Conservation (phyloP, 805 yeast species). For the Wickerhamomyces chambardii region DNA sequence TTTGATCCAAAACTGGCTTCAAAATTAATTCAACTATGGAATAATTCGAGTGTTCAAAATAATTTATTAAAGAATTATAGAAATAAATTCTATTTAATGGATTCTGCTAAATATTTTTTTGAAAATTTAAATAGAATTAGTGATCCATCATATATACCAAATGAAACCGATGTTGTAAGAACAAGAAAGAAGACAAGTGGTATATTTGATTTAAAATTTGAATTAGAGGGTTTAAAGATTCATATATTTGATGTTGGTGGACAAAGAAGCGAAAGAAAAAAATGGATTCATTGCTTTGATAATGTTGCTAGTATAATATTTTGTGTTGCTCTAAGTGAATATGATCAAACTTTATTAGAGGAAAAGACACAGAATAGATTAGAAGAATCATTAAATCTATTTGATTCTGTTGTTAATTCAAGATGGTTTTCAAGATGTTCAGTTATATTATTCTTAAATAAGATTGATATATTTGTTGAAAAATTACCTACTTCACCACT, state of each 20-base stretch:
- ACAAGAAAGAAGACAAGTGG: conserved; percentile 93
- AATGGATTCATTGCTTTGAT: conserved; percentile 97
- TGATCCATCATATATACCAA: conserved; percentile 55
- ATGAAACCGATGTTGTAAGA: conserved; percentile 68
- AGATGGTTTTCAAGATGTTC: conserved; percentile 90
- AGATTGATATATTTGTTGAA: conserved; percentile 84
- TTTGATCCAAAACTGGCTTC: conserved; percentile 41
- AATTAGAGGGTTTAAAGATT: conserved; percentile 57
- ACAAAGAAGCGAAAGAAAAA: conserved; percentile 89
- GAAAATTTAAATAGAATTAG: conserved; percentile 57
- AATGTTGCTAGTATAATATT: conserved; percentile 84
- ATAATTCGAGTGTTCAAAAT: conserved; percentile 47
- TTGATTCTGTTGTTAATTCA: conserved; percentile 86
- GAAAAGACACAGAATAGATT: conserved; percentile 68
- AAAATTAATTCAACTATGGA: conserved; percentile 44
- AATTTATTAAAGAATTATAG: conserved; percentile 49
- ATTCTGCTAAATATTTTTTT: conserved; percentile 75
- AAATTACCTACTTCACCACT: conserved; percentile 76
- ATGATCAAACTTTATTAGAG: conserved; percentile 79
- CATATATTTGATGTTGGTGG: conserved; percentile 89
- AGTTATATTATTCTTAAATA: conserved; percentile 78
- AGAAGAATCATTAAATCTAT: conserved; percentile 74
- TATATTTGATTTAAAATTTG: conserved; percentile 74
- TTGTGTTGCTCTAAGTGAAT: conserved; percentile 87
- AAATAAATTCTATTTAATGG: conserved; percentile 73